These are phyloP conservation scores for Camellia lanceoleosa DNA, from an alignment of 148 eudicot genomes.

Conservation along the genomic window DNA sequence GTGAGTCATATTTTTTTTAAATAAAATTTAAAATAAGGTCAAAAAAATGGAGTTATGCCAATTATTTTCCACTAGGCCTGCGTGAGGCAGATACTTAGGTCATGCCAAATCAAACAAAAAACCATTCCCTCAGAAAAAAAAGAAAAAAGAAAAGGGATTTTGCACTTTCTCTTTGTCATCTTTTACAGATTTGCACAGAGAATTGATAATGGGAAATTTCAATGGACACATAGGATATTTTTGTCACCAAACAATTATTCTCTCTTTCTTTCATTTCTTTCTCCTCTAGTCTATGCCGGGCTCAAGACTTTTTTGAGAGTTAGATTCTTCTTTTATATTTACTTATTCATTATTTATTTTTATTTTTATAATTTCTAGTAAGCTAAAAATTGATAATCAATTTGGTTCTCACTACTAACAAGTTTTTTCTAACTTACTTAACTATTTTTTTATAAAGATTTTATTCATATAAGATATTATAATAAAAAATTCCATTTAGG, in stretches of 20 bases:
- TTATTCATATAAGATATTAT: too few relatives aligned
- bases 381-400: too few relatives aligned
- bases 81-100: neutral
- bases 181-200: constrained; percentile 13
- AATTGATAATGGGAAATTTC: neutral
- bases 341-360: too few relatives aligned
- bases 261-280: neutral
- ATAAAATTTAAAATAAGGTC: too few relatives aligned
- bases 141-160: neutral
- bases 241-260: neutral
- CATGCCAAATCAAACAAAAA: neutral
- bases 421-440: too few relatives aligned
- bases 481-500: too few relatives aligned
- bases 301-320: neutral
- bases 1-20: too few relatives aligned
- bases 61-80: neutral
- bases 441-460: too few relatives aligned
- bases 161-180: constrained; percentile 12
- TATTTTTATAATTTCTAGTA: too few relatives aligned
- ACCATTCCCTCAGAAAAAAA: neutral
- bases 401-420: too few relatives aligned
- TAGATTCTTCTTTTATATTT: neutral
- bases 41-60: neutral
- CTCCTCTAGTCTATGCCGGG: neutral
- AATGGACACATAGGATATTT: neutral